Evolutionary conservation across 192 early-diverging fungal genomes (phyloP), one percentile per base, ranked within the genome.

Genomic region (Fimicolochytrium jonesii): DNA sequence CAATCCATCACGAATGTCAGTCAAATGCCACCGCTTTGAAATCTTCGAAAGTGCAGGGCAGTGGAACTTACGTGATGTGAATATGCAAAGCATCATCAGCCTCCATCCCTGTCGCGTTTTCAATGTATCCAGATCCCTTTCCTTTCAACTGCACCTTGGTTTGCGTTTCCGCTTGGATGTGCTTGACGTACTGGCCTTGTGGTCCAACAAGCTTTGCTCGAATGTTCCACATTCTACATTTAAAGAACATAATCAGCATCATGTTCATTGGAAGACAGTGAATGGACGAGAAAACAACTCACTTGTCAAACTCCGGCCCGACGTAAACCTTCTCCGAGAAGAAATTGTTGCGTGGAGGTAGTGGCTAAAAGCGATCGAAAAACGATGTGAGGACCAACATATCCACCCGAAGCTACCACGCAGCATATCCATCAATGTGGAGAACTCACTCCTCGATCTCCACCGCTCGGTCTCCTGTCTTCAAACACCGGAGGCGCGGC

Each of bases 151-250:
- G 87, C 11, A 95, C 86, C 6, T 86, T 80, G 20, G 89, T 81
- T 0, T 79, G 75, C 2, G 93, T 91, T 35, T 86, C 86, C 42
- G 77, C 77, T 64, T 93, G 87, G 46, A 95, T 92, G 68, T 92
- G 90, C 67, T 93, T 91, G 48, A 95, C 89, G 71, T 90, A 92
- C 23, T 71, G 71, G 18, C 85, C 87, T 59, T 77, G 77, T 20
- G 91, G 90, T 10, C 93, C 93, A 43, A 94, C 86, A 29, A 95
- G 80, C 68, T 94, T 94, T 28, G 88, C 88, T 11, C 90, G 83
- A 23, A 90, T 75, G 67, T 93, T 90, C 70, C 90, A 94, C 1
- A 77, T 74, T n/a, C 83, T 80, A 30, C 83, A 82, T 18, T 44
- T 17, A 39, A 39, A 39, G 17, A 39, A 17, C n/a, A n/a, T n/a